Conservation (phyloP, 768 basidiomycete species). For the Leccinum disarticulatum region DNA sequence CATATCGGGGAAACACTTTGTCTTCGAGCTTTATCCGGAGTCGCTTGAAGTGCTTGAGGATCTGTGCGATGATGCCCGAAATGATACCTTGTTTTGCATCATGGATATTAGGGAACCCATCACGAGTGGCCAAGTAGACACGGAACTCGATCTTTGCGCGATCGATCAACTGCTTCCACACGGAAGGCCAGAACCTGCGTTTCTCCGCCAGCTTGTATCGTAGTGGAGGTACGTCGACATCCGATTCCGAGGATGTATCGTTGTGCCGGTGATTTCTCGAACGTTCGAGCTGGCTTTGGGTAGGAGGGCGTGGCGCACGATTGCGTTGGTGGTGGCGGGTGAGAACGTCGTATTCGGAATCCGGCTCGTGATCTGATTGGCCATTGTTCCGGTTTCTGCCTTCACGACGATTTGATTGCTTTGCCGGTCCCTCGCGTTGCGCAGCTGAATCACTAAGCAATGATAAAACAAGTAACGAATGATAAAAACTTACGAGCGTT, state of each 20-base stretch:
- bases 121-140: too few species aligned
- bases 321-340: neutral
- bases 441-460: too few species aligned
- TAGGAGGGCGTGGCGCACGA: neutral
- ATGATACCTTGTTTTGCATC: neutral
- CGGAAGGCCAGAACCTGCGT: too few species aligned
- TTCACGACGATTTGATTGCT: too few species aligned
- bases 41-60: neutral
- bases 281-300: neutral
- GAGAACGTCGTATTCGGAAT: neutral
- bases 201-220: neutral
- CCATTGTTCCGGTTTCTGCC: too few species aligned
- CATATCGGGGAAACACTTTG: neutral
- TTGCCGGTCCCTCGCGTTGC: too few species aligned
- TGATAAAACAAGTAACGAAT: too few species aligned
- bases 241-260: neutral
- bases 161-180: too few species aligned
- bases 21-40: neutral
- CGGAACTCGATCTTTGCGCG: too few species aligned
- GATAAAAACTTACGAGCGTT: too few species aligned
- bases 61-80: neutral
- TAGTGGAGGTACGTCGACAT: neutral
- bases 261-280: neutral
- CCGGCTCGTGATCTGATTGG: too few species aligned
- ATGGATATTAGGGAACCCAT: neutral